Percentiles rank a stretch among this genome's conserved stretches.
Conservation (phyloP, 176 grass and related monocot genomes). For the Avena sativa region DNA sequence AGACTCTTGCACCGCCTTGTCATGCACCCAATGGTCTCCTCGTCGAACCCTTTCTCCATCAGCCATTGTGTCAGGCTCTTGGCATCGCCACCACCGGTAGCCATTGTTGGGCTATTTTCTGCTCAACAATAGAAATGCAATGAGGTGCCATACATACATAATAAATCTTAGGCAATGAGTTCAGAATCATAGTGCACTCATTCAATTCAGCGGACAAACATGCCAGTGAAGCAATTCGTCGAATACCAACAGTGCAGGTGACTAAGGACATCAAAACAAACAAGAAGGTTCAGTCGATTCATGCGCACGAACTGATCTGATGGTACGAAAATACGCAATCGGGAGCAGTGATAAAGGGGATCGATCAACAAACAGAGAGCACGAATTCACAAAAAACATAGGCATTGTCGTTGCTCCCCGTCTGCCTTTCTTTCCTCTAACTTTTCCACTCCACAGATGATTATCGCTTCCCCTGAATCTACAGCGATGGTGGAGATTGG, state of each 20-base stretch:
- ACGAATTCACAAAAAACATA: neutral
- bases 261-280: neutral
- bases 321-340: neutral
- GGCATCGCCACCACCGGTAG: slow-evolving; percentile 33
- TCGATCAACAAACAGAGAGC: neutral
- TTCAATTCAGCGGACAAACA: neutral
- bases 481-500: neutral
- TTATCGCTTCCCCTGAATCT: slow-evolving; percentile 10
- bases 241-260: slow-evolving; percentile 17
- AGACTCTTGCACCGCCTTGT: slow-evolving; percentile 72
- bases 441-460: neutral
- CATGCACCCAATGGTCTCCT: slow-evolving; percentile 64
- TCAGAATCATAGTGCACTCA: neutral
- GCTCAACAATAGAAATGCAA: neutral
- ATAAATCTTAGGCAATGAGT: neutral
- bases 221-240: slow-evolving; percentile 35
- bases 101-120: slow-evolving; percentile 40
- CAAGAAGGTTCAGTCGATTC: neutral
- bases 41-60: slow-evolving; percentile 79
- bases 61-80: slow-evolving; percentile 65
- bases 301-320: neutral
- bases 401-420: no score
- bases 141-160: neutral
- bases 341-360: neutral
- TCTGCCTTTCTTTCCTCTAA: neutral